Percentiles rank a stretch among this genome's conserved stretches.
These are phyloP conservation scores for Henckelia pumila DNA, from an alignment of 257 asterid genomes.

Conservation along the genomic window DNA sequence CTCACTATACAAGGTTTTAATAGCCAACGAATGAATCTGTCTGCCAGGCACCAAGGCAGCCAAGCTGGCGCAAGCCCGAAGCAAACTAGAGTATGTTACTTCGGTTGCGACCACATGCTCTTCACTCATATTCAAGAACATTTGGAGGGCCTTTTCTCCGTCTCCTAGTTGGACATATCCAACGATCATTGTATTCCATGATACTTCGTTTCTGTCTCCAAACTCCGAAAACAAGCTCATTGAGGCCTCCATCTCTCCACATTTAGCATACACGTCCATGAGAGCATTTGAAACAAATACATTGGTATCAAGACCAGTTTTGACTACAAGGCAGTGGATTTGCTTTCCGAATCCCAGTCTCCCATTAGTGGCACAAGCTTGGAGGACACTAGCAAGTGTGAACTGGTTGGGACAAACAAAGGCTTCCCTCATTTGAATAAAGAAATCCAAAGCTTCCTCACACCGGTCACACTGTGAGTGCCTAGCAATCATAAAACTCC, in stretches of 20 bases:
- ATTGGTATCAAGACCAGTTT: slow-evolving; percentile 62
- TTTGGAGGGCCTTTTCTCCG: slow-evolving; percentile 58
- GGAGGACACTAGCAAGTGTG: slow-evolving; percentile 84
- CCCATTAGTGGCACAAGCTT: slow-evolving; percentile 70
- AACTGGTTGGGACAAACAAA: slow-evolving; percentile 71
- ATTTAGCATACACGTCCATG: slow-evolving; percentile 88
- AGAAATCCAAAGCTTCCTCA: slow-evolving; percentile 65
- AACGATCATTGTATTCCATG: slow-evolving; percentile 92
- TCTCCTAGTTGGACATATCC: slow-evolving; percentile 75
- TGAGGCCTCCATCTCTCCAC: slow-evolving; percentile 64
- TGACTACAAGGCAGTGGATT: slow-evolving; percentile 58
- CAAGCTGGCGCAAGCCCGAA: slow-evolving; percentile 80
- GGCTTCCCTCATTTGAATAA: slow-evolving; percentile 57
- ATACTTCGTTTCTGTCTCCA: slow-evolving; percentile 60
- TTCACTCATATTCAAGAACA: slow-evolving; percentile 59
- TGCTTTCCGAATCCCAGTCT: slow-evolving; percentile 63
- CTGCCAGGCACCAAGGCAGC: slow-evolving; percentile 78
- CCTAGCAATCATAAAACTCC: slow-evolving; percentile 97
- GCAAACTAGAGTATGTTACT: slow-evolving; percentile 78
- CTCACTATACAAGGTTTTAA: slow-evolving; percentile 57
- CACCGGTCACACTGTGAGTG: slow-evolving; percentile 72
- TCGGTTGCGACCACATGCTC: slow-evolving; percentile 60
- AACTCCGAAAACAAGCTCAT: slow-evolving; percentile 51
- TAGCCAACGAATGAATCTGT: slow-evolving; percentile 63
- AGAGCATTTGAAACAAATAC: slow-evolving; percentile 76